Conservation (phyloP, 2,329 filamentous ascomycete species). For the Penicillium olsonii region DNA sequence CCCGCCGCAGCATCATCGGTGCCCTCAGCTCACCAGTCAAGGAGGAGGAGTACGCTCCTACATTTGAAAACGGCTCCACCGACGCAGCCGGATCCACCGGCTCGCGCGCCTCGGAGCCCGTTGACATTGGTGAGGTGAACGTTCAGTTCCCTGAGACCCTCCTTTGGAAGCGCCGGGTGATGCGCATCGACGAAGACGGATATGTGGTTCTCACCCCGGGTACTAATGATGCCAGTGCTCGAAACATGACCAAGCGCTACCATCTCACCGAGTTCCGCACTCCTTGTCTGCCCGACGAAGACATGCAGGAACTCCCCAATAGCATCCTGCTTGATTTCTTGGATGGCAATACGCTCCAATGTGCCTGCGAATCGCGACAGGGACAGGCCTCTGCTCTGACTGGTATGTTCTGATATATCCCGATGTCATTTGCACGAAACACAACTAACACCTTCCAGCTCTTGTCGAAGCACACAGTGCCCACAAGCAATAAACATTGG, state of each 20-base stretch:
- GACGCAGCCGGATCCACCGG: slow-evolving; percentile 47
- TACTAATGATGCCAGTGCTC: slow-evolving; percentile 60
- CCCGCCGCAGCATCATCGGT: slow-evolving; percentile 51
- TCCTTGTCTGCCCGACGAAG: slow-evolving; percentile 83
- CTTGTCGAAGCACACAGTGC: slow-evolving; percentile 45
- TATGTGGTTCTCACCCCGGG: slow-evolving; percentile 77
- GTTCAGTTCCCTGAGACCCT: slow-evolving; percentile 96
- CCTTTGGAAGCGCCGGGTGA: slow-evolving; percentile 90
- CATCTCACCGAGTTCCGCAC: slow-evolving; percentile 80
- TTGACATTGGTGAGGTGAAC: slow-evolving; percentile 86
- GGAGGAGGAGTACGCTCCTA: slow-evolving; percentile 30
- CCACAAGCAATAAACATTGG: slow-evolving; percentile 27
- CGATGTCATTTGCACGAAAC: slow-evolving; percentile 6
- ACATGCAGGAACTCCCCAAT: slow-evolving; percentile 88
- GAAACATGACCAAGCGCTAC: slow-evolving; percentile 72
- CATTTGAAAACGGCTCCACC: slow-evolving; percentile 15
- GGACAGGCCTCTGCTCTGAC: slow-evolving; percentile 54
- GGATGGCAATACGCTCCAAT: slow-evolving; percentile 64
- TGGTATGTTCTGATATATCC: slow-evolving; percentile 40
- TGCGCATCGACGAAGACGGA: slow-evolving; percentile 81
- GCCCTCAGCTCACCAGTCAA: slow-evolving; percentile 39
- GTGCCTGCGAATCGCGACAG: slow-evolving; percentile 60
- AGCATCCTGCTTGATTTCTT: slow-evolving; percentile 68
- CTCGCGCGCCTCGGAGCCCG: slow-evolving; percentile 50
- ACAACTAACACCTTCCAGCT: slow-evolving; percentile 30